Percentiles rank a stretch among this genome's conserved stretches.
phyloP scores from a whole-genome alignment of 352 stramenopile species.

The Globisporangium middletonii region DNA sequence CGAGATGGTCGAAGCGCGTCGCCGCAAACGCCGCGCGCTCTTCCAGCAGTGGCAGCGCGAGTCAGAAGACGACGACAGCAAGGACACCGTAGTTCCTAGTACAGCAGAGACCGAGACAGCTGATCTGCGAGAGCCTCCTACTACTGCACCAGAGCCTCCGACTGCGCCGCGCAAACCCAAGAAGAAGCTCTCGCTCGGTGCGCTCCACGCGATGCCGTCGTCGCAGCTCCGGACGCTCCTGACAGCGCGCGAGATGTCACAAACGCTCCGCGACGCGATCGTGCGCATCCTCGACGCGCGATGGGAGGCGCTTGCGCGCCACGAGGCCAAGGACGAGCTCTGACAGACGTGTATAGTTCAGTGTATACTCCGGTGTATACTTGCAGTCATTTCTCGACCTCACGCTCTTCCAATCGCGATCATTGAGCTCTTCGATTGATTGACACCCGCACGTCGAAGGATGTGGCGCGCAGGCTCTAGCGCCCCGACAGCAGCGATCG shows the following conservation, averaged over 20 bases:
- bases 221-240: conserved; percentile 48
- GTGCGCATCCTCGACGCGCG: conserved; percentile 42
- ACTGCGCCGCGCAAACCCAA: conserved; percentile 3
- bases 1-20: conserved; percentile 50
- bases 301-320: conserved; percentile 29
- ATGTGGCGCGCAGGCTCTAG: conserved; percentile 7
- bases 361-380: too few species aligned
- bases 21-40: conserved; percentile 27
- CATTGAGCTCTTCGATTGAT: too few species aligned
- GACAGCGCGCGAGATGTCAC: conserved; percentile 19
- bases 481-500: conserved; percentile 2
- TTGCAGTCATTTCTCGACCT: too few species aligned
- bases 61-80: conserved; percentile 7
- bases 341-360: too few species aligned
- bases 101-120: conserved; percentile 1
- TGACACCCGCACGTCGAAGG: too few species aligned
- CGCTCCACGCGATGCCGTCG: conserved; percentile 40
- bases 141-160: neutral
- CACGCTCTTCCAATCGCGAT: too few species aligned
- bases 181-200: conserved; percentile 35
- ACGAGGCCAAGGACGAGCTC: conserved; percentile 1
- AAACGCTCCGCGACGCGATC: conserved; percentile 31
- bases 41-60: conserved; percentile 37
- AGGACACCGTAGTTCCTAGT: conserved; percentile 13
- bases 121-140: neutral